Percentiles rank a stretch among this genome's conserved stretches.
phyloP scores from a whole-genome alignment of 108 stramenopile species.

The Cylindrotheca fusiformis region DNA sequence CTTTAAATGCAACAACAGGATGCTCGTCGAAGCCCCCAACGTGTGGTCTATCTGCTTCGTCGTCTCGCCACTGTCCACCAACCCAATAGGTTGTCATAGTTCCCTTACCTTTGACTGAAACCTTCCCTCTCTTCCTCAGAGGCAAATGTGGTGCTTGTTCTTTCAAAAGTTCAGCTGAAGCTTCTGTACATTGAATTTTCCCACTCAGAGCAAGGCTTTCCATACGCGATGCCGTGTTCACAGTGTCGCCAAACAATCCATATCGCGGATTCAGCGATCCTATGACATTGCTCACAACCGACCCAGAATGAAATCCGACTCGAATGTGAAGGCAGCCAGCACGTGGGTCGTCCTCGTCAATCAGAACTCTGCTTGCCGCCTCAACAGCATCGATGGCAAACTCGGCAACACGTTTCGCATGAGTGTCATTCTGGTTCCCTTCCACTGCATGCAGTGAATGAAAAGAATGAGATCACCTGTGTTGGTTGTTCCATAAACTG shows the following conservation, averaged over 20 bases:
- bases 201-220: slow-evolving; percentile 34
- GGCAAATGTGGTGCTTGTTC: slow-evolving; percentile 36
- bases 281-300: slow-evolving; percentile 46
- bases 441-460: not conserved
- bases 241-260: slow-evolving; percentile 59
- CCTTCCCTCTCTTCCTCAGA: slow-evolving; percentile 30
- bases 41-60: not conserved
- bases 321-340: slow-evolving; percentile 43
- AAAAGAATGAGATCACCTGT: too few relatives aligned
- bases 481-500: too few relatives aligned
- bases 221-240: slow-evolving; percentile 53
- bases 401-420: slow-evolving; percentile 47
- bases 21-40: not conserved
- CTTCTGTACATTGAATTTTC: slow-evolving; percentile 42
- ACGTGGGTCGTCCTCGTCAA: slow-evolving; percentile 36
- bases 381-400: slow-evolving; percentile 47
- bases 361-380: slow-evolving; percentile 32
- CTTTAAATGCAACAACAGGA: not conserved
- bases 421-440: slow-evolving; percentile 37
- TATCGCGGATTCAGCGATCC: slow-evolving; percentile 42
- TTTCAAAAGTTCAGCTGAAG: slow-evolving; percentile 32
- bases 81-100: slow-evolving; percentile 38
- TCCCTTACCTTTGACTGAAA: slow-evolving; percentile 49
- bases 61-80: not conserved
- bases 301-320: slow-evolving; percentile 50